Percentiles rank a stretch among this genome's conserved stretches.
Evolutionary conservation across 1,284 basidiomycete genomes (phyloP).

Genomic region (Takashimella koratensis): DNA sequence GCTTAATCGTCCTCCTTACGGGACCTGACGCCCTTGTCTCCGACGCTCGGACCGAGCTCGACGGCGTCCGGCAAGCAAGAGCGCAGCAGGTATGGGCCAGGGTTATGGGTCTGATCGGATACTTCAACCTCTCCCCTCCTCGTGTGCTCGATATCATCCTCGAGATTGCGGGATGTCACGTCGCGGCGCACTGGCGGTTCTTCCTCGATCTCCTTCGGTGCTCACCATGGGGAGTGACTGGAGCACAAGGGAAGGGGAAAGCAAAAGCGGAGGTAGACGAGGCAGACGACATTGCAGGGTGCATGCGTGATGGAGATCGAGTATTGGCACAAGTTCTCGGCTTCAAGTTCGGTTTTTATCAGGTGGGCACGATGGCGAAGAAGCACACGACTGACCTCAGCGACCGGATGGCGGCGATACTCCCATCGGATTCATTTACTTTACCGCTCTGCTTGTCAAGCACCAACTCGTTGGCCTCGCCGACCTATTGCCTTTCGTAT

Average conservation of each 20-base stretch:
- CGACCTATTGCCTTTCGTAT: slow-evolving; percentile 57
- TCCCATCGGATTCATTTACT: slow-evolving; percentile 71
- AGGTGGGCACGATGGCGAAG: slow-evolving; percentile 54
- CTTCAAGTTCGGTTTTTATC: slow-evolving; percentile 90
- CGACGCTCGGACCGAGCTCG: slow-evolving; percentile 8
- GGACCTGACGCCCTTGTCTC: slow-evolving; percentile 55
- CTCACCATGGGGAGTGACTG: slow-evolving; percentile 66
- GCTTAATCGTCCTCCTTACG: slow-evolving; percentile 75
- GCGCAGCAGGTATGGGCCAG: slow-evolving; percentile 78
- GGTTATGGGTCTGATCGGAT: slow-evolving; percentile 83
- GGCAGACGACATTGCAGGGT: slow-evolving; percentile 42
- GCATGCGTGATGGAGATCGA: slow-evolving; percentile 41
- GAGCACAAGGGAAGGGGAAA: slow-evolving; percentile 28
- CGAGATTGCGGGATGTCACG: slow-evolving; percentile 79
- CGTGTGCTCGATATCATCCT: slow-evolving; percentile 90
- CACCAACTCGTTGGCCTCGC: slow-evolving; percentile 79
- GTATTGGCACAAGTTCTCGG: slow-evolving; percentile 88
- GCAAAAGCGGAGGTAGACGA: slow-evolving; percentile 28
- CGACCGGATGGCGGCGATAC: slow-evolving; percentile 58
- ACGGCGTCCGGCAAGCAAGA: slow-evolving; percentile 51
- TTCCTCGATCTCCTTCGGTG: slow-evolving; percentile 79
- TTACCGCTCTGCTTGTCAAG: slow-evolving; percentile 82
- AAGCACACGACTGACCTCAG: slow-evolving; percentile 27
- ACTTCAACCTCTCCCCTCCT: slow-evolving; percentile 93
- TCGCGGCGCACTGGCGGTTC: slow-evolving; percentile 83